phyloP scores from a whole-genome alignment of 345 rosid species.

The Populus pruinosa region DNA sequence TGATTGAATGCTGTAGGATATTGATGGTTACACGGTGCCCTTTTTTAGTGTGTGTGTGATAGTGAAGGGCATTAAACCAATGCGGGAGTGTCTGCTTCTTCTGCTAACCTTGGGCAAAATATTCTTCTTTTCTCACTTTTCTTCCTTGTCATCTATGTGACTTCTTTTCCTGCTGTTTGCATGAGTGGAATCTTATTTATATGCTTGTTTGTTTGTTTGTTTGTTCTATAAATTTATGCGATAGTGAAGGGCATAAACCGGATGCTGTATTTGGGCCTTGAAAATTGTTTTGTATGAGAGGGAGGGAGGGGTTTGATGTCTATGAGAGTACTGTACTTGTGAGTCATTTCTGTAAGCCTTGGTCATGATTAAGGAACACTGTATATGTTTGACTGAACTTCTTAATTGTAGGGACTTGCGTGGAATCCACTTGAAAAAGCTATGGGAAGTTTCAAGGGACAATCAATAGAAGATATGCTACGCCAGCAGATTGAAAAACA shows the following conservation, averaged over 20 bases:
- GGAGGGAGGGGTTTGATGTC: no score
- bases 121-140: not conserved
- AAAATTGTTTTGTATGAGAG: not conserved
- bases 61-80: no score
- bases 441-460: conserved; percentile 18
- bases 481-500: conserved; percentile 22
- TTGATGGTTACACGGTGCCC: no score
- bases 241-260: not conserved
- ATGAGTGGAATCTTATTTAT: not conserved
- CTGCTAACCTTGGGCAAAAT: not conserved
- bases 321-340: not conserved
- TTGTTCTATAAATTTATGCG: not conserved
- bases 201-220: not conserved
- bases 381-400: not conserved
- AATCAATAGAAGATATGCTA: conserved; percentile 27
- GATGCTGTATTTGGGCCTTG: not conserved
- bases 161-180: not conserved
- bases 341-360: not conserved
- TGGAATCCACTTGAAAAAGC: conserved; percentile 39
- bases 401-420: conserved; percentile 42
- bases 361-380: not conserved
- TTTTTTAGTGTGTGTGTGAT: not conserved
- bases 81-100: not conserved
- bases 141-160: not conserved
- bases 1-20: no score